phyloP scores from a whole-genome alignment of 2,329 filamentous ascomycete species.

The Nemania abortiva region DNA sequence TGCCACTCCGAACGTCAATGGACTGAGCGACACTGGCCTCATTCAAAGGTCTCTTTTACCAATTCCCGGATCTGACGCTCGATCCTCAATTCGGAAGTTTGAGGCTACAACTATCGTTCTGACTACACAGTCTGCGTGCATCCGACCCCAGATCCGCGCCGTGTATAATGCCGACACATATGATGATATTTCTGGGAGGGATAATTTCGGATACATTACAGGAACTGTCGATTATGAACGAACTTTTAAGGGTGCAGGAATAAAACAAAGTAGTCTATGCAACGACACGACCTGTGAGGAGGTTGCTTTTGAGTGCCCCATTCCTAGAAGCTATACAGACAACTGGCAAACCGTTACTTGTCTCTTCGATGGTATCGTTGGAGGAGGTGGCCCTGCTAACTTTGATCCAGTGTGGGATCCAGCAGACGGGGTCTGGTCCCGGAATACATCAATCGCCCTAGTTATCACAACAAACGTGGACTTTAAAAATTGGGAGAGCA shows the following conservation, averaged over 20 bases:
- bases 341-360: conserved; percentile 9
- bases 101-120: conserved; percentile 23
- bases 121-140: conserved; percentile 27
- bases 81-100: conserved; percentile 17
- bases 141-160: conserved; percentile 28
- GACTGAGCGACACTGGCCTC: conserved; percentile 33
- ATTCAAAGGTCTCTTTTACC: conserved; percentile 35
- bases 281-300: background rate
- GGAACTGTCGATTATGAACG: conserved; percentile 14
- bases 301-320: background rate
- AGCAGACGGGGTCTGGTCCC: conserved; percentile 10
- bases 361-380: background rate
- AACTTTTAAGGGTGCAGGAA: background rate
- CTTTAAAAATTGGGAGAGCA: conserved; percentile 4
- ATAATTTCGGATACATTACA: background rate
- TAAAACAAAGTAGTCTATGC: background rate
- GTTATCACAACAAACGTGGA: conserved; percentile 20
- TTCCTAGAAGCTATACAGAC: background rate
- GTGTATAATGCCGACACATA: background rate
- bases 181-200: background rate
- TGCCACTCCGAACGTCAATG: conserved; percentile 15
- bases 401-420: conserved; percentile 18
- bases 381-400: too few relatives aligned
- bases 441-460: conserved; percentile 6
- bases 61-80: conserved; percentile 1